Evolutionary conservation across 2,329 filamentous ascomycete genomes (phyloP).

Genomic region (Pseudogymnoascus sp.): DNA sequence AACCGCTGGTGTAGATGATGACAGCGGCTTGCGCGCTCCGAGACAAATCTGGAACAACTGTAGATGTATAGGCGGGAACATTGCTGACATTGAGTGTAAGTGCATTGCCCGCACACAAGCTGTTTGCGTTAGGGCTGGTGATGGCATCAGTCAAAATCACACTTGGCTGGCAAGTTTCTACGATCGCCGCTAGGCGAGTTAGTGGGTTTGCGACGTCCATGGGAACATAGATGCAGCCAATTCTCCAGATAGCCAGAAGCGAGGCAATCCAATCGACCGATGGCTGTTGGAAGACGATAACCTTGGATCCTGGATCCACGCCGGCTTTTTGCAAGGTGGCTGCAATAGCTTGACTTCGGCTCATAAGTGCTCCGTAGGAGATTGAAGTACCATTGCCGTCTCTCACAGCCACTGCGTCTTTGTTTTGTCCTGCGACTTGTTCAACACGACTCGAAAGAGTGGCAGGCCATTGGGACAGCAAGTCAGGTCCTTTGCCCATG

Average conservation of each 20-base stretch:
- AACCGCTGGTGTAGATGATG: slow-evolving; percentile 20
- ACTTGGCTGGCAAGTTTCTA: slow-evolving; percentile 24
- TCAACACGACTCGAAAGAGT: slow-evolving; percentile 19
- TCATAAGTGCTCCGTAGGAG: slow-evolving; percentile 32
- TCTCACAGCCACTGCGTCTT: slow-evolving; percentile 12
- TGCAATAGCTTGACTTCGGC: slow-evolving; percentile 31
- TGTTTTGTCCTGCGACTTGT: slow-evolving; percentile 12
- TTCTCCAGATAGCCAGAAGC: slow-evolving; percentile 34
- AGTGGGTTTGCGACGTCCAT: slow-evolving; percentile 32
- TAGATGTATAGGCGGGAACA: slow-evolving; percentile 13
- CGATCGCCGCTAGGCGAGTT: slow-evolving; percentile 28
- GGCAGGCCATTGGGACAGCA: slow-evolving; percentile 17
- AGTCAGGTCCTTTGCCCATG: slow-evolving; percentile 14
- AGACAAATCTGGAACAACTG: slow-evolving; percentile 13
- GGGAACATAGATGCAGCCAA: slow-evolving; percentile 34
- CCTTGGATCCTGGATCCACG: slow-evolving; percentile 19
- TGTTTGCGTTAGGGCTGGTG: slow-evolving; percentile 15
- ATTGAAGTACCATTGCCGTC: slow-evolving; percentile 18
- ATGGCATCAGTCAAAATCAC: slow-evolving; percentile 26
- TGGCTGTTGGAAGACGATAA: slow-evolving; percentile 36
- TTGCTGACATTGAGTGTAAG: slow-evolving; percentile 12
- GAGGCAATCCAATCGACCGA: slow-evolving; percentile 30
- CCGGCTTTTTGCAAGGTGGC: slow-evolving; percentile 21
- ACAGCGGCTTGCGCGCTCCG: slow-evolving; percentile 29
- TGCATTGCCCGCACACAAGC: slow-evolving; percentile 5